These are phyloP conservation scores for Aegilops longissima DNA, from an alignment of 176 grass and related monocot genomes.

Conservation along the genomic window DNA sequence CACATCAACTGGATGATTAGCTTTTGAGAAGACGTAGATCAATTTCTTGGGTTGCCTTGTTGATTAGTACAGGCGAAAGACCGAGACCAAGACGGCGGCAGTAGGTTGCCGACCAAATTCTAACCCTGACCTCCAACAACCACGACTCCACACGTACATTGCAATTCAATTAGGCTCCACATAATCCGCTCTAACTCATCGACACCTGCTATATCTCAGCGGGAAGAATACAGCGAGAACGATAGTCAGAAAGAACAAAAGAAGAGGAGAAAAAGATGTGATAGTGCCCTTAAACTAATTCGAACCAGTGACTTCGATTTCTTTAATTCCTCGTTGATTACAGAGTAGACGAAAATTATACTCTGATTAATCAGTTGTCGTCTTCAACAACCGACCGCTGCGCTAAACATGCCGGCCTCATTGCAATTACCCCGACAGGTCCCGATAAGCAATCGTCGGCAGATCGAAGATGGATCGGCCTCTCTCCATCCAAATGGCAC, in stretches of 20 bases:
- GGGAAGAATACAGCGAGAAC: neutral
- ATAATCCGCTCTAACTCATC: neutral
- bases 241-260: neutral
- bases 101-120: slow-evolving; percentile 12
- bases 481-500: slow-evolving; percentile 34
- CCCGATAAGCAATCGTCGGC: slow-evolving; percentile 23
- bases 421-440: slow-evolving; percentile 37
- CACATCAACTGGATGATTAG: neutral
- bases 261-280: neutral
- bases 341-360: neutral
- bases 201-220: neutral
- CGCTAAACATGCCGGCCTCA: slow-evolving; percentile 38
- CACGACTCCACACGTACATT: neutral
- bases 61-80: neutral
- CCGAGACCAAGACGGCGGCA: neutral
- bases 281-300: neutral
- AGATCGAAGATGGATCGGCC: neutral
- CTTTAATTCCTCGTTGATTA: neutral
- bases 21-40: slow-evolving; percentile 33
- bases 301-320: neutral
- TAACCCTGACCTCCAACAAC: slow-evolving; percentile 31
- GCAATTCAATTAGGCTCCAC: neutral
- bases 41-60: neutral
- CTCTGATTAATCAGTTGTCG: neutral
- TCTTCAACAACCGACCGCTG: slow-evolving; percentile 13